Conservation (phyloP, 2,329 filamentous ascomycete species). For the Geosmithia morbida region DNA sequence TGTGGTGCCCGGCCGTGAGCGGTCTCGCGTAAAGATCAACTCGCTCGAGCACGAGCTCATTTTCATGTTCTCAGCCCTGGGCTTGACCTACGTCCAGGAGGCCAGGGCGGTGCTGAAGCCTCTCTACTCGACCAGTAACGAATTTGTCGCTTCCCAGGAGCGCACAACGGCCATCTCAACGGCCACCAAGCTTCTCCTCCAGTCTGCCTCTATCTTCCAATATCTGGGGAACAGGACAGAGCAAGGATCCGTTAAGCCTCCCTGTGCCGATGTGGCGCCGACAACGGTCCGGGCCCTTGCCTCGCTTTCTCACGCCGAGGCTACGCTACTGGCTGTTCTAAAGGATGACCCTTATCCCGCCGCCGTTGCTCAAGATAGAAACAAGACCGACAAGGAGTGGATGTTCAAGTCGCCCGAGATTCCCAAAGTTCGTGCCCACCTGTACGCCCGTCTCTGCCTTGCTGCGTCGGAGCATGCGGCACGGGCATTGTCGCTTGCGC, state of each 20-base stretch:
- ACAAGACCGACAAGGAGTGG: conserved; percentile 80
- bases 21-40: conserved; percentile 50
- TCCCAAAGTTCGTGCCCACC: conserved; percentile 73
- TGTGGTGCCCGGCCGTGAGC: conserved; percentile 49
- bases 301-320: conserved; percentile 67
- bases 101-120: conserved; percentile 60
- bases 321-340: conserved; percentile 74
- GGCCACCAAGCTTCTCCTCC: conserved; percentile 65
- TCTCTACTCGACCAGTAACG: conserved; percentile 51
- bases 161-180: conserved; percentile 55
- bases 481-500: conserved; percentile 44
- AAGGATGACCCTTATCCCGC: conserved; percentile 92
- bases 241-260: conserved; percentile 19
- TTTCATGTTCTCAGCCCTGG: conserved; percentile 66
- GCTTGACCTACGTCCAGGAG: conserved; percentile 56
- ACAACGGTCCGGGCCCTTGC: conserved; percentile 40
- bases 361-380: conserved; percentile 65
- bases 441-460: conserved; percentile 79
- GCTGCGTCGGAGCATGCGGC: conserved; percentile 79
- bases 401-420: conserved; percentile 88
- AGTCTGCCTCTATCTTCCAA: conserved; percentile 64
- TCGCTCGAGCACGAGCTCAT: conserved; percentile 73
- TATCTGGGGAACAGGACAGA: conserved; percentile 49
- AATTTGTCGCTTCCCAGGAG: conserved; percentile 47
- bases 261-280: conserved; percentile 38